phyloP scores from a whole-genome alignment of 139 green algal species.

The Volvox reticuliferus region DNA sequence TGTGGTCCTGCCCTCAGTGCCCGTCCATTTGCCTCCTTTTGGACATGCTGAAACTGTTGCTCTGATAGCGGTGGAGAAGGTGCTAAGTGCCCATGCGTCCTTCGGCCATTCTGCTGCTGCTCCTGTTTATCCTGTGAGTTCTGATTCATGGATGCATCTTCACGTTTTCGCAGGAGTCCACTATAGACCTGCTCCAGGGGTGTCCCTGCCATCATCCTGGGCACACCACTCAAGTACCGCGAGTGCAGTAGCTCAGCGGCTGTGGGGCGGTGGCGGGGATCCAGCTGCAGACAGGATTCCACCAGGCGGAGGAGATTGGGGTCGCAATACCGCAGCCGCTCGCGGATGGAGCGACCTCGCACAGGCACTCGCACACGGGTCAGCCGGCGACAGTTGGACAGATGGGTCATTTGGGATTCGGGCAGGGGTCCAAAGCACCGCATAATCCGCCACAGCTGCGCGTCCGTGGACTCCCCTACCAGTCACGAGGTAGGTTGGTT shows the following conservation, averaged over 20 bases:
- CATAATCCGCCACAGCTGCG: slow-evolving; percentile 84
- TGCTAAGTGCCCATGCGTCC: neutral
- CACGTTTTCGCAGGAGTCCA: neutral
- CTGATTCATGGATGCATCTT: neutral
- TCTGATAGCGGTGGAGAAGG: neutral
- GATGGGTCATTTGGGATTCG: slow-evolving; percentile 37
- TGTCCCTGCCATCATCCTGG: neutral
- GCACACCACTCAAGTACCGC: slow-evolving; percentile 34
- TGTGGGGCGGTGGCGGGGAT: neutral
- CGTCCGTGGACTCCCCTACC: slow-evolving; percentile 64
- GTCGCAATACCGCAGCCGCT: slow-evolving; percentile 13
- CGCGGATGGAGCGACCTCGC: neutral
- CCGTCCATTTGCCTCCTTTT: neutral
- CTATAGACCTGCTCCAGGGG: neutral
- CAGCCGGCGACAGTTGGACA: slow-evolving; percentile 31
- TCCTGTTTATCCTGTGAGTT: too few relatives aligned
- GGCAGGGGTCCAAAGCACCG: slow-evolving; percentile 66
- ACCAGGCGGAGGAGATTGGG: slow-evolving; percentile 9
- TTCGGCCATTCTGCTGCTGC: neutral
- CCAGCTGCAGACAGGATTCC: slow-evolving; percentile 27
- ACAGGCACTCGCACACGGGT: neutral
- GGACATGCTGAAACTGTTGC: neutral
- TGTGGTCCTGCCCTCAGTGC: too few relatives aligned
- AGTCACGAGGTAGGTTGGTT: neutral
- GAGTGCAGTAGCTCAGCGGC: slow-evolving; percentile 17